Evolutionary conservation across 2,329 filamentous ascomycete species (phyloP).

Genomic region (Exophiala sp.): DNA sequence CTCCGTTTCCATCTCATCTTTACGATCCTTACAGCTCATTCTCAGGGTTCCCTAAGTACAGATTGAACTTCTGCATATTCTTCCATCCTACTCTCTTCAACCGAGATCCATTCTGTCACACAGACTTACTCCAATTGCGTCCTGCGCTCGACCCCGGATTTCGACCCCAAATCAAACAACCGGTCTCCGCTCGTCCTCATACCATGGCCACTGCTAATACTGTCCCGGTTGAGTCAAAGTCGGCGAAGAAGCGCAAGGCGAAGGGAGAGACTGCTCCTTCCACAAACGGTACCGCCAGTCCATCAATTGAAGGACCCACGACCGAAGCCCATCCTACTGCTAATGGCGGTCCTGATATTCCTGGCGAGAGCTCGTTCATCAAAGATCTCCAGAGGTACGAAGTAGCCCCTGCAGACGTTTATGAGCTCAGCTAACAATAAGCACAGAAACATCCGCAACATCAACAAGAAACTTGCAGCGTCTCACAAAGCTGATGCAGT

Average conservation of each 20-base stretch:
- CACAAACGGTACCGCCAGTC: constrained; percentile 47
- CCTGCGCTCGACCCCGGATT: background rate
- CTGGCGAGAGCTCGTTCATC: constrained; percentile 71
- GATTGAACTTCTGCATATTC: background rate
- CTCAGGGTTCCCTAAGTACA: too few species aligned
- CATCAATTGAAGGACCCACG: constrained; percentile 34
- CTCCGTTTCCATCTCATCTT: background rate
- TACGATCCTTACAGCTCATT: too few species aligned
- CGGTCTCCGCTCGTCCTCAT: background rate
- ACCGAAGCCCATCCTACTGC: constrained; percentile 42
- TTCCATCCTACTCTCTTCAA: background rate
- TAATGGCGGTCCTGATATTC: constrained; percentile 56
- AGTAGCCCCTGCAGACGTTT: constrained; percentile 31
- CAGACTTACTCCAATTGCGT: background rate
- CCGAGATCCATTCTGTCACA: background rate
- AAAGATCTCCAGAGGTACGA: constrained; percentile 83
- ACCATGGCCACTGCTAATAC: constrained; percentile 22
- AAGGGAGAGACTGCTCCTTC: constrained; percentile 50
- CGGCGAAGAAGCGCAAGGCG: constrained; percentile 62
- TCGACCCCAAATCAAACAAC: background rate
- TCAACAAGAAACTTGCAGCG: constrained; percentile 83
- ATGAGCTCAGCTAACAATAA: constrained; percentile 7
- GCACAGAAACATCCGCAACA: constrained; percentile 77
- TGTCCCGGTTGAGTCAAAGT: constrained; percentile 54
- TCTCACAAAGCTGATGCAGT: constrained; percentile 60